Evolutionary conservation across 495 filamentous ascomycete species (phyloP).

Genomic region (Penicillium atrosanguineum): DNA sequence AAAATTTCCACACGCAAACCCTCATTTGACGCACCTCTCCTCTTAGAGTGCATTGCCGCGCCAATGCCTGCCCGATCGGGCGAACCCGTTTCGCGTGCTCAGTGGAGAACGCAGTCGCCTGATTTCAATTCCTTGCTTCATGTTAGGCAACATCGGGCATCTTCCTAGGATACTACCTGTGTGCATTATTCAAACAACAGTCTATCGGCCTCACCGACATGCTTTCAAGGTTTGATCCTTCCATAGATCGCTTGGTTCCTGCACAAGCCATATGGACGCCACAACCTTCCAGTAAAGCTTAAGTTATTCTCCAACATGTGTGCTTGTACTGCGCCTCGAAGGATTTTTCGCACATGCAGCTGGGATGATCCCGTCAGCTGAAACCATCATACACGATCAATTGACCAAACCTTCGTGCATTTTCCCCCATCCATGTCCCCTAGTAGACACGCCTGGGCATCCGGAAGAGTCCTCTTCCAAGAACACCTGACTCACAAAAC

Average conservation of each 20-base stretch:
- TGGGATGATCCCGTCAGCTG: too few relatives aligned
- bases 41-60: slow-evolving; percentile 50
- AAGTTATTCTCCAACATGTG: background rate
- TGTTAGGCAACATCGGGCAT: background rate
- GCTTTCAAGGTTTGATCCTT: background rate
- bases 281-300: background rate
- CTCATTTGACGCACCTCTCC: background rate
- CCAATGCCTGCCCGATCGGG: slow-evolving; percentile 33
- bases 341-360: too few relatives aligned
- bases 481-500: background rate
- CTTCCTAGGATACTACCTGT: background rate
- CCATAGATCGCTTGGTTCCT: background rate
- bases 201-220: background rate
- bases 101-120: background rate
- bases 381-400: too few relatives aligned
- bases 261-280: background rate
- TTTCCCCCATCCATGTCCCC: background rate
- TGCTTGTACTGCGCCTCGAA: too few relatives aligned
- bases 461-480: background rate
- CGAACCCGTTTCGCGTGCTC: slow-evolving; percentile 2
- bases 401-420: background rate
- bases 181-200: background rate
- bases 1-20: background rate
- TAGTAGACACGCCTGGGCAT: background rate
- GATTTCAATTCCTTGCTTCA: background rate